Conservation (phyloP, 495 filamentous ascomycete genomes). For the Hapsidospora chrysogenum region DNA sequence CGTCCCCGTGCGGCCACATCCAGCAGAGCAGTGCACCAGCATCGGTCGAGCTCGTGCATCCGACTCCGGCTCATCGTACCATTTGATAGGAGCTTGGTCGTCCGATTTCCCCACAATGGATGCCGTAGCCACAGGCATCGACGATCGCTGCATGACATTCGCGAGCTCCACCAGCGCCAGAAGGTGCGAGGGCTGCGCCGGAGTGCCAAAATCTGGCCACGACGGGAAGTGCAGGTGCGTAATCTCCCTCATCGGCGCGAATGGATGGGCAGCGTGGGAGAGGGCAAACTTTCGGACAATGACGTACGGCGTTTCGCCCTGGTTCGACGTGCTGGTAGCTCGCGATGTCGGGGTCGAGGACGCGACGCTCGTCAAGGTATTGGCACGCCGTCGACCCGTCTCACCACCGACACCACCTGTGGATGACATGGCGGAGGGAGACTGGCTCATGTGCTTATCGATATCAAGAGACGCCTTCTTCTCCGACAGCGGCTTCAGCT, state of each 20-base stretch:
- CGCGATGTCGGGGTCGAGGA: conserved; percentile 8
- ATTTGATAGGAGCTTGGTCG: conserved; percentile 17
- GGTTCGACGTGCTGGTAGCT: not conserved
- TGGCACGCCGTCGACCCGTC: conserved; percentile 22
- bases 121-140: conserved; percentile 16
- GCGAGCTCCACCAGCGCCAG: conserved; percentile 76
- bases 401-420: conserved; percentile 6
- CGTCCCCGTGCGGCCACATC: conserved; percentile 86
- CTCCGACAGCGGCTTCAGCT: conserved; percentile 63
- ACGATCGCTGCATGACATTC: conserved; percentile 39
- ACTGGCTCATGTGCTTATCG: conserved; percentile 23
- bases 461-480: conserved; percentile 61
- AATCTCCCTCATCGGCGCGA: conserved; percentile 76
- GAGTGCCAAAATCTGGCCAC: conserved; percentile 94
- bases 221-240: conserved; percentile 87
- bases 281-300: conserved; percentile 79
- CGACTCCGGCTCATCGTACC: conserved; percentile 36
- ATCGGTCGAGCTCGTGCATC: conserved; percentile 44
- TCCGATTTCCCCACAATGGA: conserved; percentile 15
- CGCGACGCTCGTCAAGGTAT: conserved; percentile 17
- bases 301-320: conserved; percentile 50
- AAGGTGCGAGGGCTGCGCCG: conserved; percentile 73
- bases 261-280: conserved; percentile 59
- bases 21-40: conserved; percentile 88
- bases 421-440: not conserved